Conservation (phyloP, 345 rosid species). For the Punica granatum region DNA sequence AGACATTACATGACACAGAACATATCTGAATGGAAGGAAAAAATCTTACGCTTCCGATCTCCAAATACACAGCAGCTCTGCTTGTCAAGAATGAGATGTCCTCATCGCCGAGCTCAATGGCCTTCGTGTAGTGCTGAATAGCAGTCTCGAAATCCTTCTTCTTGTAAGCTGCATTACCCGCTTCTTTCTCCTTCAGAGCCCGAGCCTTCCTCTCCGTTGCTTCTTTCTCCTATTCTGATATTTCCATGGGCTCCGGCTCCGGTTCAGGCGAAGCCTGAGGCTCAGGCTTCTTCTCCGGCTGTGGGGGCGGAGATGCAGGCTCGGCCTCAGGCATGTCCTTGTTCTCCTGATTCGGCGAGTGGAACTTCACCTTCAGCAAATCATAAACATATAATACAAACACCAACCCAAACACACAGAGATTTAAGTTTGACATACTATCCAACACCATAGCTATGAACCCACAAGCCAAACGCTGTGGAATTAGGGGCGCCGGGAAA, state of each 20-base stretch:
- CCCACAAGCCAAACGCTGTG: too few species aligned
- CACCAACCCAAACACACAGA: too few species aligned
- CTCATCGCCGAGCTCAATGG: constrained; percentile 77
- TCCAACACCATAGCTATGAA: too few species aligned
- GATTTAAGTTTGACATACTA: too few species aligned
- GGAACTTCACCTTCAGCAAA: constrained; percentile 60
- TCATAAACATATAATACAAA: too few species aligned
- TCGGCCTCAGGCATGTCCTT: constrained; percentile 25
- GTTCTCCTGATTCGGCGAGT: constrained; percentile 41
- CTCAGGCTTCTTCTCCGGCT: constrained; percentile 20
- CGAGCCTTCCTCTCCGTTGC: constrained; percentile 32
- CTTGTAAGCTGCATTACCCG: constrained; percentile 94
- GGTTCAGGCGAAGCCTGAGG: constrained; percentile 13
- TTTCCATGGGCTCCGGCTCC: constrained; percentile 33
- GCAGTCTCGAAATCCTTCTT: constrained; percentile 92
- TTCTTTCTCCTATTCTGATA: constrained; percentile 27
- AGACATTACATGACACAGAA: background rate
- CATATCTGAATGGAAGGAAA: background rate
- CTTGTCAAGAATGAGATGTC: constrained; percentile 84
- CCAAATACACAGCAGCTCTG: constrained; percentile 92
- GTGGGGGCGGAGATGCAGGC: constrained; percentile 16
- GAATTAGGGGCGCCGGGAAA: too few species aligned
- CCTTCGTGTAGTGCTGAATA: constrained; percentile 60
- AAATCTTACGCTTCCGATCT: constrained; percentile 66
- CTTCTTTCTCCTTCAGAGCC: constrained; percentile 68